Conservation (phyloP, 495 filamentous ascomycete species). For the Podospora comata region DNA sequence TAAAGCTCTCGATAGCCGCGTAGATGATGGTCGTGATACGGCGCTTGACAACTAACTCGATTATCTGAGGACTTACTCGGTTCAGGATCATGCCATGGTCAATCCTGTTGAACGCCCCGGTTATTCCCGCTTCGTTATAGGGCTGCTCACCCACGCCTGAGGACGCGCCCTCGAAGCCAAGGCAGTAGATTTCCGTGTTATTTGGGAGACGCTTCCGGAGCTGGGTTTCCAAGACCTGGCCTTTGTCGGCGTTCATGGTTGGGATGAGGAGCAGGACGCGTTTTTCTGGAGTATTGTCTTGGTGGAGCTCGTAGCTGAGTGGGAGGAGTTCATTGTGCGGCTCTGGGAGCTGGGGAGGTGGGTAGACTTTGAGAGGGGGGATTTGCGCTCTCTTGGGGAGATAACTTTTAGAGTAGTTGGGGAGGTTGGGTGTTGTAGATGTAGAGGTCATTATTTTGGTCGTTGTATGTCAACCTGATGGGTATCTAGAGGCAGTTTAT, state of each 20-base stretch:
- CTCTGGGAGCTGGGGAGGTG: not conserved
- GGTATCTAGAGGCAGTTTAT: too few species aligned
- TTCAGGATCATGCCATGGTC: not conserved
- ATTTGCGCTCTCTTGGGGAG: not conserved
- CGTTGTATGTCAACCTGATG: not conserved
- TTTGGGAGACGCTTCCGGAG: not conserved
- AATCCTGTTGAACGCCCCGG: constrained; percentile 22
- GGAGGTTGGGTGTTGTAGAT: not conserved
- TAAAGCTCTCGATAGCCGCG: constrained; percentile 23
- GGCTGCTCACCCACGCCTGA: constrained; percentile 29
- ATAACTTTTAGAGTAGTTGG: not conserved
- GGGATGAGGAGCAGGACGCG: constrained; percentile 16
- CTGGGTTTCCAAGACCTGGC: not conserved
- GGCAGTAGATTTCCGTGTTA: not conserved
- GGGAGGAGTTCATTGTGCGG: not conserved
- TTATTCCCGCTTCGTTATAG: constrained; percentile 16
- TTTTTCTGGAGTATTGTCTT: not conserved
- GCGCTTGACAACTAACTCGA: not conserved
- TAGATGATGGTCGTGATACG: constrained; percentile 9
- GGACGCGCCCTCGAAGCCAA: not conserved
- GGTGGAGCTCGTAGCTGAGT: not conserved
- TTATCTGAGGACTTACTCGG: not conserved
- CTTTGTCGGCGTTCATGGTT: constrained; percentile 19
- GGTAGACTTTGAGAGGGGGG: not conserved
- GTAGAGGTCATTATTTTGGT: not conserved